Conservation (phyloP, 805 yeast genomes). For the Saccharomyces kudriavzevii region DNA sequence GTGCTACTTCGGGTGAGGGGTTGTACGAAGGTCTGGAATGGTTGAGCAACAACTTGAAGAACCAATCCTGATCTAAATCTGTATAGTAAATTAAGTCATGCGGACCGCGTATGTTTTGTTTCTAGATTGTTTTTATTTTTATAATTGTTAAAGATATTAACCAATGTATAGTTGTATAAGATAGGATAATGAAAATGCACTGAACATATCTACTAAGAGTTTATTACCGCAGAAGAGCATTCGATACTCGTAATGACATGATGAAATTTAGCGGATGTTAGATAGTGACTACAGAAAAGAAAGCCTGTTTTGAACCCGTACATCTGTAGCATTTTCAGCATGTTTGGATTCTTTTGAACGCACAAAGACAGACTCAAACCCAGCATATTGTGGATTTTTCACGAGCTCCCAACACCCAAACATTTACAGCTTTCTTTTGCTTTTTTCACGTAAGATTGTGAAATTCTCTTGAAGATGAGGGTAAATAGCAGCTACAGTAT, state of each 20-base stretch:
- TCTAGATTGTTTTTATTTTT: neutral
- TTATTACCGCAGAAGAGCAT: neutral
- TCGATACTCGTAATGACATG: neutral
- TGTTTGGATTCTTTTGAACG: neutral
- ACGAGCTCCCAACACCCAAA: neutral
- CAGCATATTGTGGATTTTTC: neutral
- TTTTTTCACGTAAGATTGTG: neutral
- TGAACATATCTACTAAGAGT: neutral
- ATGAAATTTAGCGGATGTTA: neutral
- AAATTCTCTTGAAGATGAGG: neutral
- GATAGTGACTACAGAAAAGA: neutral
- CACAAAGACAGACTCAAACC: neutral
- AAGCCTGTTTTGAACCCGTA: neutral
- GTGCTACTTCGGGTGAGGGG: constrained; percentile 99
- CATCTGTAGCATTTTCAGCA: neutral
- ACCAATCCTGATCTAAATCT: constrained; percentile 34
- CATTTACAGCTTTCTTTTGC: neutral
- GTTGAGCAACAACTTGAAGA: constrained; percentile 86
- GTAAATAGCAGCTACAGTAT: neutral
- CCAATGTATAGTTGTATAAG: neutral
- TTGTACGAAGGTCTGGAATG: constrained; percentile 95
- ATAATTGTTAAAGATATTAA: neutral
- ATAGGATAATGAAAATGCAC: neutral
- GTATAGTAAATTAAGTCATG: neutral
- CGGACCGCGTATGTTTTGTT: neutral